Evolutionary conservation across 257 asterid species (phyloP).

Genomic region (Nicotiana benthamiana): DNA sequence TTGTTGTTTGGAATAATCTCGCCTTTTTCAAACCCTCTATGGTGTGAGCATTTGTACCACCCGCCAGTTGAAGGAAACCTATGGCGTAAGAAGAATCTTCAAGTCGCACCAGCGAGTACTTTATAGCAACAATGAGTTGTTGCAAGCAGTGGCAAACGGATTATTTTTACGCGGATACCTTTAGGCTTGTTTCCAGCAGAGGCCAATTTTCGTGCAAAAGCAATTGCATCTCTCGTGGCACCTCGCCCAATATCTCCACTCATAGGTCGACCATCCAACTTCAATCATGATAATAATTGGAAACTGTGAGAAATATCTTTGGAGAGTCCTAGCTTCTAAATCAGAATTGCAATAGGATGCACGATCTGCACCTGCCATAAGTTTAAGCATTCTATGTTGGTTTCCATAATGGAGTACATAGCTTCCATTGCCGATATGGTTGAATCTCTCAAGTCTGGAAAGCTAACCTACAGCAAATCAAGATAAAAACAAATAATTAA

Average conservation of each 20-base stretch:
- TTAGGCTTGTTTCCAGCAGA: slow-evolving; percentile 43
- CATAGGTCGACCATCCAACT: slow-evolving; percentile 98
- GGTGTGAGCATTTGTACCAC: slow-evolving; percentile 86
- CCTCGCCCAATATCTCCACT: slow-evolving; percentile 96
- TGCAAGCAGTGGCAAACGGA: not conserved
- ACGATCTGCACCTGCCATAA: slow-evolving; percentile 68
- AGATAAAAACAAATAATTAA: not conserved
- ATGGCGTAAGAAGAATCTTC: not conserved
- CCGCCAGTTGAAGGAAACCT: slow-evolving; percentile 93
- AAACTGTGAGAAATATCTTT: not conserved
- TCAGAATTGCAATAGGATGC: not conserved
- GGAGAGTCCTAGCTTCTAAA: not conserved
- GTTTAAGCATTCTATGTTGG: slow-evolving; percentile 47
- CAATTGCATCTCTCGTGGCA: slow-evolving; percentile 67
- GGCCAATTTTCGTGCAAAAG: slow-evolving; percentile 60
- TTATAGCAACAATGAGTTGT: not conserved
- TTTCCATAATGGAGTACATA: slow-evolving; percentile 56
- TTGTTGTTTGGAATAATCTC: slow-evolving; percentile 45
- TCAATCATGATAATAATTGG: slow-evolving; percentile 5
- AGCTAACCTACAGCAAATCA: slow-evolving; percentile 52
- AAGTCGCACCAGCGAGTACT: not conserved
- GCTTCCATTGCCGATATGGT: slow-evolving; percentile 54
- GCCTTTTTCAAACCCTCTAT: slow-evolving; percentile 53
- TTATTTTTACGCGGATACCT: slow-evolving; percentile 28
- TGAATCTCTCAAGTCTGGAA: slow-evolving; percentile 61